Base-by-base conservation (phyloP, 805 yeast species). In the Candida coleopterorum region DNA sequence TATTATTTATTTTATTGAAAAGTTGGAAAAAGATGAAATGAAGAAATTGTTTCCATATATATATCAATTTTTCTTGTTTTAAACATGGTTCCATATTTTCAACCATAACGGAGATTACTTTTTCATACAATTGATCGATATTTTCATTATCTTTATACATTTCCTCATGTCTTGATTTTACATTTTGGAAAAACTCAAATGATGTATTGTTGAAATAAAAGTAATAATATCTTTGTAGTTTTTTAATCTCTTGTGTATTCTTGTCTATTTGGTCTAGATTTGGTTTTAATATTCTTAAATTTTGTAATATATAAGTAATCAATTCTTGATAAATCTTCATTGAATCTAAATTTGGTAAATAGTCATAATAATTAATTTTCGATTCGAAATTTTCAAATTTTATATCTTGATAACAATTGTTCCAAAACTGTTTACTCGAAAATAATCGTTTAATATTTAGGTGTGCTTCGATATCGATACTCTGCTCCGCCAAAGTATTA, bases 321-420 rank as follows among this genome's bases (percentile, higher is more conserved):
- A 35, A 9, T 22, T 35, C 25, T 29, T 29, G 20, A 15, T 35
- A 29, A n/a, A 21, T 10, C 4, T 25, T 11, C 21, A 29, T 26
- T 4, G 26, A 4, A 18, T 35, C 21, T 10, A 35, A 11, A 16
- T 9, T 25, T 5, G 38, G 38, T 29, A 35, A 22, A 3, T 14
- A 11, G 8, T 24, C 22, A n/a, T 21, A 35, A 12, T 21, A 29
- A 20, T 35, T 24, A 17, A 25, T 6, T 6, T 12, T 15, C 5
- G 14, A 17, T 7, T 16, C 23, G 11, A 12, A n/a, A 21, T 17
- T 15, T n/a, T 35, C 25, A 12, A 8, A 18, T 25, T 29, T 35
- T 18, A 35, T 29, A 23, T 35, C 38, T 25, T 35, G 38, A 25
- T 28, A 35, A 25, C 33, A 27, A 22, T 29, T 35, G 16, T 35